Base-by-base conservation (phyloP, 805 yeast genomes). In the Candida adriatica region DNA sequence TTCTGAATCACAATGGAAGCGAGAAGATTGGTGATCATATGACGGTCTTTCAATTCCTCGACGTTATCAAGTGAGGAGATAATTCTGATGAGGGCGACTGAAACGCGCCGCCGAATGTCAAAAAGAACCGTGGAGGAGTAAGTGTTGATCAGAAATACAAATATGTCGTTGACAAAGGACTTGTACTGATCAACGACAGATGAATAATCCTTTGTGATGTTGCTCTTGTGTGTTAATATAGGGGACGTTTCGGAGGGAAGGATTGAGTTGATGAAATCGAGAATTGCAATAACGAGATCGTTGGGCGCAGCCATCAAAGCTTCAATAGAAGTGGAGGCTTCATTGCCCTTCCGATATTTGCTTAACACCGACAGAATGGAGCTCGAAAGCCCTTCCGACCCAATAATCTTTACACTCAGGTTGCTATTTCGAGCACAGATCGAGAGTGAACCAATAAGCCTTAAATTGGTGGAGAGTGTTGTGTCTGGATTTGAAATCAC, bases 81-180 rank as follows among this genome's bases (percentile, higher is more conserved):
- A 11, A 78, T 63, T 39, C 84, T 66, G 10, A 71, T 51, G 13
- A 83, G 45, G 13, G 74, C 66, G 9, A 76, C 55, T 15, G 82
- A 55, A 1, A 70, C 72, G 31, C 70, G 62, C 33, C 75, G 65
- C 42, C 92, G 68, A 6, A 81, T 63, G 11, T 70, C 72, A 40
- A 66, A 73, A 37, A 82, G 85, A 49, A 82, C 79, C 0, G 90
- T 69, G 3, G 90, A 76, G 21, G 81, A 76, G 46, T 78, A 85
- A 7, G 83, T 68, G 38, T 72, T 75, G 8, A 81, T 53, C 31
- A 85, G 47, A 4, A 77, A 42, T 1, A 73, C 66, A 51, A 77
- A 70, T 4, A 76, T 49, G 7, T 63, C 61, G 27, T 57, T 57
- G 6, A 69, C 59, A 48, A 79, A 73, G 2, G 33, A 19, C 14